A percentile compares a stretch with the other conserved stretches of the same genome.
Evolutionary conservation across 768 basidiomycete species (phyloP).

Genomic region (Tremella fuciformis): DNA sequence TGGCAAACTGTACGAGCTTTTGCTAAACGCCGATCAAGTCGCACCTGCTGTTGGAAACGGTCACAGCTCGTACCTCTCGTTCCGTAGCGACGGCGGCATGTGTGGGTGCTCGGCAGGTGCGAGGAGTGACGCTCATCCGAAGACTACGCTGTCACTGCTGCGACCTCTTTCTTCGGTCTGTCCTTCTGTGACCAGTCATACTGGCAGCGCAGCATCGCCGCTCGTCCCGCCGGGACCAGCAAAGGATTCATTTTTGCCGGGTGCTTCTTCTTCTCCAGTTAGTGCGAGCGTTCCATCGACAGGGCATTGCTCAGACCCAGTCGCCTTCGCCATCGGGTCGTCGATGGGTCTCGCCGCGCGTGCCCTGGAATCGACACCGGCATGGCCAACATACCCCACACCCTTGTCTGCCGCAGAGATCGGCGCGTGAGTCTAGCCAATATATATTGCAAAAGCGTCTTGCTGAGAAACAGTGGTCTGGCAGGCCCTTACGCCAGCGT

Average conservation of each 20-base stretch:
- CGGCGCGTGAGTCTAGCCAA: too few species aligned
- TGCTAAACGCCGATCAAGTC: constrained; percentile 56
- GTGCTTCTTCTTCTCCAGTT: constrained; percentile 58
- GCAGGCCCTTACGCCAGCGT: constrained; percentile 57
- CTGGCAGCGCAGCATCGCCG: constrained; percentile 59
- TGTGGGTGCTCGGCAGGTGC: too few species aligned
- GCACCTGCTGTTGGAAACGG: constrained; percentile 58
- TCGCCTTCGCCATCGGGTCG: constrained; percentile 54
- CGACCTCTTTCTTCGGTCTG: constrained; percentile 26
- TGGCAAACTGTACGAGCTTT: constrained; percentile 56
- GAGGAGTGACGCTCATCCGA: neutral
- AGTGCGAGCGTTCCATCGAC: neutral
- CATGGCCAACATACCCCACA: constrained; percentile 59
- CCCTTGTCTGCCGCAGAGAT: too few species aligned
- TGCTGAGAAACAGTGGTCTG: constrained; percentile 53
- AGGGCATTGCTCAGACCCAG: neutral
- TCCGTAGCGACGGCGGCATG: constrained; percentile 55
- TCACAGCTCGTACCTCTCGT: constrained; percentile 60
- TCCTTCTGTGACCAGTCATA: constrained; percentile 49
- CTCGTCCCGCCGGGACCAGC: constrained; percentile 51
- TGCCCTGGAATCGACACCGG: constrained; percentile 53
- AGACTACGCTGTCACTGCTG: constrained; percentile 52
- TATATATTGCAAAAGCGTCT: constrained; percentile 52
- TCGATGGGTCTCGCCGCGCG: constrained; percentile 55
- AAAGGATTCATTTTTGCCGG: constrained; percentile 60